Percentiles rank a stretch among this genome's conserved stretches.
Evolutionary conservation across 768 basidiomycete genomes (phyloP).

Genomic region (Boletus vinaceobasis): DNA sequence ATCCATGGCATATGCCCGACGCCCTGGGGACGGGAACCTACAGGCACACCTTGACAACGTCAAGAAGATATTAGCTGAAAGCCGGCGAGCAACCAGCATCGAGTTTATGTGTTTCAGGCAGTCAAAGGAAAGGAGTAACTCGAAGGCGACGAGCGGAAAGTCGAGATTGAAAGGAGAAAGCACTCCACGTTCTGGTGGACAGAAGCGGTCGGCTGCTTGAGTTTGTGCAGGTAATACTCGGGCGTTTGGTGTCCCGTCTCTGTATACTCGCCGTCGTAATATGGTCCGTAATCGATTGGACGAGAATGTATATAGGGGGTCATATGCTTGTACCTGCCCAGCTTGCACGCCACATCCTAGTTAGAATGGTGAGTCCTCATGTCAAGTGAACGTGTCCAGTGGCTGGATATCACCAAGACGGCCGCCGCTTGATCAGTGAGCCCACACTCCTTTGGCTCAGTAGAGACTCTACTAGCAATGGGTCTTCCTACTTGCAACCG

Average conservation of each 20-base stretch:
- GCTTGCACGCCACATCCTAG: background rate
- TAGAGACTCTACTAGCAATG: background rate
- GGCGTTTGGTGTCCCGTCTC: too few relatives aligned
- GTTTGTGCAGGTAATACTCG: background rate
- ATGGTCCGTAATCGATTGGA: too few relatives aligned
- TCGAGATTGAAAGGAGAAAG: constrained; percentile 19
- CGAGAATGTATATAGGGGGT: too few relatives aligned
- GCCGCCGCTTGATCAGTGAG: too few relatives aligned
- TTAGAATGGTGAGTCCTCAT: background rate
- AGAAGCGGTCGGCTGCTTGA: constrained; percentile 17
- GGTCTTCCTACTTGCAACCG: background rate
- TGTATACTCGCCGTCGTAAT: too few relatives aligned
- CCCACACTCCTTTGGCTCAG: background rate
- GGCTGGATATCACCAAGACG: too few relatives aligned
- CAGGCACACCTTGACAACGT: constrained; percentile 87
- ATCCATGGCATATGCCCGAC: constrained; percentile 85
- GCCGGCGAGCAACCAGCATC: constrained; percentile 85
- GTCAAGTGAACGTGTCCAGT: background rate
- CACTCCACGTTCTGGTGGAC: constrained; percentile 15
- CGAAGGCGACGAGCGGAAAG: constrained; percentile 15
- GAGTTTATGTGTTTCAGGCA: constrained; percentile 93
- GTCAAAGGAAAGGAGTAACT: constrained; percentile 44
- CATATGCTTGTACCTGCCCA: background rate
- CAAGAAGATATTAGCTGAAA: constrained; percentile 85
- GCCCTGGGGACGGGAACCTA: constrained; percentile 81